Percentiles rank a stretch among this genome's conserved stretches.
phyloP scores from a whole-genome alignment of 495 filamentous ascomycete species.

The Aspergillus bertholletiae region DNA sequence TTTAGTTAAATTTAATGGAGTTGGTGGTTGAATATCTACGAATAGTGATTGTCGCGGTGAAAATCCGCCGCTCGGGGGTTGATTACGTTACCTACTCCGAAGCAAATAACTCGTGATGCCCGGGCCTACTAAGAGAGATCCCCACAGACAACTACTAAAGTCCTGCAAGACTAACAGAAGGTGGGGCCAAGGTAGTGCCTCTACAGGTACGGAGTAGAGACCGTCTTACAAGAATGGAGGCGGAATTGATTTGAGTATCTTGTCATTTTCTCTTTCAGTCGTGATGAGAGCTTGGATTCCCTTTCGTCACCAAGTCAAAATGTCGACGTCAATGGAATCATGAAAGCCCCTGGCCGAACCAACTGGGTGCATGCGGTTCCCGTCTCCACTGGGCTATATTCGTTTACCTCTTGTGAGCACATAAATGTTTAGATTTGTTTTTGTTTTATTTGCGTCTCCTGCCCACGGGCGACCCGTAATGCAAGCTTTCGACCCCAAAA shows the following conservation, averaged over 20 bases:
- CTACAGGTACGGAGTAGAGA: too few relatives aligned
- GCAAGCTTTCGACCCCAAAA: constrained; percentile 19
- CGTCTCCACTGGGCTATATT: not conserved
- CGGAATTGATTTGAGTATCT: constrained; percentile 8
- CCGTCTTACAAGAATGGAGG: too few relatives aligned
- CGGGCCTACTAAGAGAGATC: too few relatives aligned
- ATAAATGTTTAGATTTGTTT: not conserved
- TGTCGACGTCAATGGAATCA: not conserved
- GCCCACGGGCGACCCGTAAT: constrained; percentile 1
- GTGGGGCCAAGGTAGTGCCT: not conserved
- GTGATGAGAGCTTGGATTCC: not conserved
- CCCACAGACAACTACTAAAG: too few relatives aligned
- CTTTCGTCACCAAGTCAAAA: not conserved
- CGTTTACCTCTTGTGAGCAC: not conserved
- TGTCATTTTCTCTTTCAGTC: constrained; percentile 19
- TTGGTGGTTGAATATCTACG: too few relatives aligned
- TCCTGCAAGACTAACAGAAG: not conserved
- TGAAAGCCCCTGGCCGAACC: not conserved
- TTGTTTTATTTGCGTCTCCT: constrained; percentile 7
- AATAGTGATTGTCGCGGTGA: too few relatives aligned
- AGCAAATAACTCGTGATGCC: too few relatives aligned
- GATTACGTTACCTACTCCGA: too few relatives aligned
- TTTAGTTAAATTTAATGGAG: too few relatives aligned
- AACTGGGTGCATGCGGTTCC: not conserved
- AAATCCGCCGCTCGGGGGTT: too few relatives aligned